Base-by-base conservation (phyloP, 2,329 filamentous ascomycete species). In the Aspergillus versicolor region DNA sequence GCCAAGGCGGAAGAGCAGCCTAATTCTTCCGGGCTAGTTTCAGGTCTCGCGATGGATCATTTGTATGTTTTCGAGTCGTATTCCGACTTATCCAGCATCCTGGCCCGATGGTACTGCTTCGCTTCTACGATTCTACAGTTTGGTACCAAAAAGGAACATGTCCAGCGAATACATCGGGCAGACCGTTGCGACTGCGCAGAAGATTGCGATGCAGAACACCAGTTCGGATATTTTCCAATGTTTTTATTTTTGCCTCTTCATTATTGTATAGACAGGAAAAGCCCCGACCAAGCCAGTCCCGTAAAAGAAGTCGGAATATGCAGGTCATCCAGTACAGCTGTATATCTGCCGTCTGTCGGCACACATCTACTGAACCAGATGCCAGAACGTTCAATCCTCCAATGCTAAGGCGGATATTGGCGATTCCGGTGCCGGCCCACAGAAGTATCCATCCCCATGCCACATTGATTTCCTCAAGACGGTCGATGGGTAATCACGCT, bases 181-280 rank as follows among this genome's bases (percentile, higher is more conserved):
- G 34, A n/a, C 12, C 6, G 6, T n/a, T 37, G 34, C 12, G 13
- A 37, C 15, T 37, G 34, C 34, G 13, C 34, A 7, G 34, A n/a
- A 37, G 12, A 37, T 37, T 37, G 34, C 34, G 34, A 37, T 6
- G 12, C 34, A 8, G 34, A 37, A 17, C 19, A 4, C 41, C n/a
- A n/a, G 13, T 22, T 15, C 27, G 49, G 37, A 38, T 42, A 65
- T 60, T 73, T 72, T 73, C 68, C 72, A 72, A 69, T 73, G 68
- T 72, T 73, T 73, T 73, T 72, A 55, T 58, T 57, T 55, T 71
- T 68, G 55, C 27, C 34, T 54, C 50, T 53, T 49, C 57, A 67
- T 73, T 72, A 64, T 63, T 62, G 60, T 70, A 66, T 72, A 69
- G 60, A 65, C 63, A 64, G 63, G 67, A 65, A 44, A 40, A 34